Base-by-base conservation (phyloP, 2,329 filamentous ascomycete species). In the Botryotinia convoluta region DNA sequence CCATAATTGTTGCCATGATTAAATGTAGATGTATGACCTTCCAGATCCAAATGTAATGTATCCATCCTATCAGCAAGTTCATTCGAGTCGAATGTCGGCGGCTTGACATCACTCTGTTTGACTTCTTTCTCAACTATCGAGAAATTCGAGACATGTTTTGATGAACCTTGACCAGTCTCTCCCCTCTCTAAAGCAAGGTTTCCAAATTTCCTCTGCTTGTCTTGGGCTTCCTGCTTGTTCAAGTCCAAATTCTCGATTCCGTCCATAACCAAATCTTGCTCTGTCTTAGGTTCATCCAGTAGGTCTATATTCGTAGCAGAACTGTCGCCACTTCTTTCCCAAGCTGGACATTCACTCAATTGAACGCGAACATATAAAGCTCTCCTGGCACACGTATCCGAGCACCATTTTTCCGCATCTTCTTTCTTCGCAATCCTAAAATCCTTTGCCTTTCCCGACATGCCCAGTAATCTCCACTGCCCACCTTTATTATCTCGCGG, bases 331-430 rank as follows among this genome's bases (percentile, higher is more conserved):
- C 87, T 88, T 70, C 95, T 87, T 82, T 96, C 90, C 94, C 95
- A 97, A 0, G 93, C 93, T 0, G 94, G 93, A 75, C 92, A 91
- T 80, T 96, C 92, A 76, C 88, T 91, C 57, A 98, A 87, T 85
- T 99, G 96, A 37, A 97, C 92, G 79, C 94, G 93, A 78, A 98
- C 87, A 82, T 94, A 97, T 77, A 97, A 85, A 3, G 93, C 94
- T 67, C 93, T 87, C 76, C 89, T 88, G 3, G 93, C 93, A 83
- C 96, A 99, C 57, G 86, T 86, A 72, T 91, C 86, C 0, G 91
- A 93, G 82, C 96, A 99, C 93, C 94, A 99, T 82, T 91, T 92
- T 83, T 96, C 93, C 26, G 95, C 82, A 79, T 93, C 90, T 76
- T 90, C 89, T 71, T 87, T 89, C 74, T 89, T 87, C 39, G 97